Evolutionary conservation across 2,329 filamentous ascomycete species (phyloP), one percentile per base, ranked within the genome.

Genomic region (Tolypocladium nubicola): DNA sequence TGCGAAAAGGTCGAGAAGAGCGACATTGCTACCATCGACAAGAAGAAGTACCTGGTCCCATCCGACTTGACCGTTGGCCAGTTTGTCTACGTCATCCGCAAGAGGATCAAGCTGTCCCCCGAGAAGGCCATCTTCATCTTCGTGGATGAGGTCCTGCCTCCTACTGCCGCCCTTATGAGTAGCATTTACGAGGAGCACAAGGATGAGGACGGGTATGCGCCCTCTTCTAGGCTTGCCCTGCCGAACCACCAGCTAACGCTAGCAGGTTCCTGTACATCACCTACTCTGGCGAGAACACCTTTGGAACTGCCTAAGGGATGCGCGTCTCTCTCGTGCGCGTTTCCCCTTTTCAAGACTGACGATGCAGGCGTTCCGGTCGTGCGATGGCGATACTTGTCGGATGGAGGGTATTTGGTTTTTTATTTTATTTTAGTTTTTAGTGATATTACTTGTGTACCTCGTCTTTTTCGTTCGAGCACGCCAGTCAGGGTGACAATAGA

Each of bases 81-180:
- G 86, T 97, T 99, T 73, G 94, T 99, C 79, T 99, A 99, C 77
- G 94, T 99, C 64, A 99, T 99, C 78, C 91, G 94, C 75, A 99
- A 99, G 85, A 89, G 94, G 71, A 99, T 99, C 80, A 99, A 99
- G 90, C 84, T 99, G 66, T 96, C 91, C 57, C 94, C 94, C 38
- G 94, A 99, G 81, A 99, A 99, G 84, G 94, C 94, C 73, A 99
- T 99, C 79, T 99, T 99, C 83, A 97, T 99, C 83, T 99, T 97
- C 78, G 94, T 99, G 70, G 93, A 97, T 73, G 94, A 97, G 78
- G 93, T 97, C 55, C 83, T 99, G 57, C 94, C 94, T 55, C 94
- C 94, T 3, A 97, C 94, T 10, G 94, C 94, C 59, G 94, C 94
- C 59, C 85, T 99, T 56, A 99, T 99, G 94, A 96, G 91, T 80